phyloP scores from a whole-genome alignment of 345 rosid genomes.

The Arabidopsis suecica region DNA sequence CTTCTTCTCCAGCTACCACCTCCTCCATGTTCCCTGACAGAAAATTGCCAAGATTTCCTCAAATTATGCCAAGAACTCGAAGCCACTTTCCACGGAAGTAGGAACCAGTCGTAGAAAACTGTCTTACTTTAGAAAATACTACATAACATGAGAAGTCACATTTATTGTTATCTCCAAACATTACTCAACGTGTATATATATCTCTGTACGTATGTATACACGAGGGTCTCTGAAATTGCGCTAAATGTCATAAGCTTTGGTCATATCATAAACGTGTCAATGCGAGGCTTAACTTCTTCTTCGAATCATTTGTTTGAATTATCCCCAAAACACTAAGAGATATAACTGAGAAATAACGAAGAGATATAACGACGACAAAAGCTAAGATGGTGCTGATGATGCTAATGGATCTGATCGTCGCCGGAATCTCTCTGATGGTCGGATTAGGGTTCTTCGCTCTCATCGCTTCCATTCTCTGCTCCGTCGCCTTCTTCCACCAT shows the following conservation, averaged over 20 bases:
- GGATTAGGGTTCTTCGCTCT: slow-evolving; percentile 77
- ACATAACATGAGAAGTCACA: slow-evolving; percentile 23
- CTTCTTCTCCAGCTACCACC: slow-evolving; percentile 45
- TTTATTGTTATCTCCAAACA: slow-evolving; percentile 23
- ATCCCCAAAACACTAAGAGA: neutral
- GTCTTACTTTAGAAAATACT: slow-evolving; percentile 3
- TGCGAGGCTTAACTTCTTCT: slow-evolving; percentile 24
- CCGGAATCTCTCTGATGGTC: slow-evolving; percentile 74
- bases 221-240: slow-evolving; percentile 34
- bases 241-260: slow-evolving; percentile 31
- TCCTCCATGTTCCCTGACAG: slow-evolving; percentile 38
- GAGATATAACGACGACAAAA: slow-evolving; percentile 29
- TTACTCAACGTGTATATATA: slow-evolving; percentile 14
- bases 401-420: slow-evolving; percentile 73
- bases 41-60: slow-evolving; percentile 38
- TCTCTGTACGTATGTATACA: neutral
- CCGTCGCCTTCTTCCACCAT: slow-evolving; percentile 78
- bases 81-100: slow-evolving; percentile 40
- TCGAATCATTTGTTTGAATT: neutral
- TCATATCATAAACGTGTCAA: slow-evolving; percentile 38
- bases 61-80: slow-evolving; percentile 42
- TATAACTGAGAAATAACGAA: neutral
- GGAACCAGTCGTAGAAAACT: neutral
- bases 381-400: slow-evolving; percentile 31
- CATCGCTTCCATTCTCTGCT: slow-evolving; percentile 74